These are phyloP conservation scores for Chlorella sp. DNA, from an alignment of 139 green algal genomes.

Conservation along the genomic window DNA sequence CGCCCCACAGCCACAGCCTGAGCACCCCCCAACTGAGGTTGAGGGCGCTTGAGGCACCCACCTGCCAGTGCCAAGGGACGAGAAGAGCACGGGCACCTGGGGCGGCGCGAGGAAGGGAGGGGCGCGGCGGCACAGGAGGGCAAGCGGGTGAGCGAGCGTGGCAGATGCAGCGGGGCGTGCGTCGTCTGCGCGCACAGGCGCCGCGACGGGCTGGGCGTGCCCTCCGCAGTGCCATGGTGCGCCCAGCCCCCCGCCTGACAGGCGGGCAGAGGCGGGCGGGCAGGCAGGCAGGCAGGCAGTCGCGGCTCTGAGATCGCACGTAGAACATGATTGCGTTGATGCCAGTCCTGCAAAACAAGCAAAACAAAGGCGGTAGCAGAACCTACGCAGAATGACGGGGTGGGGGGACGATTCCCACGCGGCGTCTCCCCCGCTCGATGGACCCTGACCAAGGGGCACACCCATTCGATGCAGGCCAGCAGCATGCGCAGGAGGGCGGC, in stretches of 20 bases:
- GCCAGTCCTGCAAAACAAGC: conserved; percentile 7
- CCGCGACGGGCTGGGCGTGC: background rate
- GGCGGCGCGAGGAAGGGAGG: background rate
- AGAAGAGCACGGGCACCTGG: conserved; percentile 48
- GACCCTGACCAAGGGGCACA: too few relatives aligned
- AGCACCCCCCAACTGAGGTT: too few relatives aligned
- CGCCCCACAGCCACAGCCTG: background rate
- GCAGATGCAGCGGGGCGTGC: background rate
- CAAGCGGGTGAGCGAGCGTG: background rate
- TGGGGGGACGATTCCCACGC: too few relatives aligned
- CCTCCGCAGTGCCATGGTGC: background rate
- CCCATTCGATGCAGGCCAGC: too few relatives aligned
- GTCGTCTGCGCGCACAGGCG: background rate
- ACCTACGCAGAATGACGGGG: too few relatives aligned
- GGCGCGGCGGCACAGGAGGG: background rate
- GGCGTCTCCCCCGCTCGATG: too few relatives aligned
- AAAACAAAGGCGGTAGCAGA: background rate
- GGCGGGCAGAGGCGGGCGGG: background rate
- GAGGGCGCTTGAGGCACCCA: too few relatives aligned
- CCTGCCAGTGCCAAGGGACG: conserved; percentile 41
- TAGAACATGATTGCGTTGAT: conserved; percentile 70
- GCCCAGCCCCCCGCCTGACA: background rate
- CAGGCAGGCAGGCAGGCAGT: background rate
- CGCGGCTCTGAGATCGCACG: too few relatives aligned
- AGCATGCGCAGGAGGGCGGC: too few relatives aligned